phyloP scores from a whole-genome alignment of 148 eudicot species.

The Arbutus unedo region DNA sequence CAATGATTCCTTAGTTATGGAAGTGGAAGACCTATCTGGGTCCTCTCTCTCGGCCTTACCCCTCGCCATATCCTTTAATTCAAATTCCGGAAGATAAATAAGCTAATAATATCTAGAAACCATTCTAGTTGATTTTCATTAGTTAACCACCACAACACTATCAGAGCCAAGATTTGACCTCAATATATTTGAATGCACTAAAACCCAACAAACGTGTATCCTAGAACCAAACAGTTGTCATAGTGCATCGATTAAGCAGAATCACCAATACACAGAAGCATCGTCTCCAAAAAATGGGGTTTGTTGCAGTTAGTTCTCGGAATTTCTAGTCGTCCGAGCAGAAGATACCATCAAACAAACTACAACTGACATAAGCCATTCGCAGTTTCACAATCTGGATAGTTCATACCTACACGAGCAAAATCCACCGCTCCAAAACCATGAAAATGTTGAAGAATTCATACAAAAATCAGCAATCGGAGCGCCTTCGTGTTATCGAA shows the following conservation, averaged over 20 bases:
- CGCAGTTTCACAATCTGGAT: too few relatives aligned
- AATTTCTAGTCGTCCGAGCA: neutral
- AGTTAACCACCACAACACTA: neutral
- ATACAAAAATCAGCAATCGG: neutral
- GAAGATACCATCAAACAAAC: neutral
- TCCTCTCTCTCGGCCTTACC: constrained; percentile 38
- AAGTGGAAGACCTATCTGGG: constrained; percentile 17
- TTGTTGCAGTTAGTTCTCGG: too few relatives aligned
- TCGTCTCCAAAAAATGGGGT: neutral
- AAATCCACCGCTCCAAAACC: neutral
- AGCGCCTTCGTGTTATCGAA: neutral
- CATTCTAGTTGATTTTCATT: neutral
- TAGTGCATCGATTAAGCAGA: constrained; percentile 8
- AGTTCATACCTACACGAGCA: neutral
- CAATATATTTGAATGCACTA: neutral
- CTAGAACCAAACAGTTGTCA: constrained; percentile 7
- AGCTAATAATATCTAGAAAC: neutral
- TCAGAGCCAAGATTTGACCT: neutral
- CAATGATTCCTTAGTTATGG: constrained; percentile 44
- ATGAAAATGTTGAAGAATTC: neutral
- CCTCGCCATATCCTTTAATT: constrained; percentile 15
- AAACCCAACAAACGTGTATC: neutral
- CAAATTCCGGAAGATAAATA: neutral
- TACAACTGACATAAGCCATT: too few relatives aligned
- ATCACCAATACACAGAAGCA: neutral